Conservation (phyloP, 441 rosid species). For the Brassica balearica region DNA sequence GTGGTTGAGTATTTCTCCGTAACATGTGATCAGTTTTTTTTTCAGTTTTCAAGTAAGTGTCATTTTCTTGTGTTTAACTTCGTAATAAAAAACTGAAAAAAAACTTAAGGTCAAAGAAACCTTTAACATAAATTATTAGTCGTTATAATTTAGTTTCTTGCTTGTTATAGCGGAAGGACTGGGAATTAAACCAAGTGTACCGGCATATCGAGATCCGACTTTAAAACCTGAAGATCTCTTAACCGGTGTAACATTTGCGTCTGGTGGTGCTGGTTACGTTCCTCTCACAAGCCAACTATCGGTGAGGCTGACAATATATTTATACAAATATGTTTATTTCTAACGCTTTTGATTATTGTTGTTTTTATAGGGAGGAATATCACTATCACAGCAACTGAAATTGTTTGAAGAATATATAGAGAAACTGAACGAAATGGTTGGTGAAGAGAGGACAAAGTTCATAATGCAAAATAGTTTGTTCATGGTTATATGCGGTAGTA, state of each 20-base stretch:
- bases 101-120: neutral
- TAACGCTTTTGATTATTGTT: neutral
- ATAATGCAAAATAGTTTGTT: conserved; percentile 48
- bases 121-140: neutral
- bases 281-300: conserved; percentile 30
- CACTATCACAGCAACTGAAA: conserved; percentile 54
- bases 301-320: neutral
- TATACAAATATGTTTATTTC: neutral
- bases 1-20: conserved; percentile 11
- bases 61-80: conserved; percentile 2
- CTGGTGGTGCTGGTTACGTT: conserved; percentile 69
- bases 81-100: neutral
- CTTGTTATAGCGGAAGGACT: conserved; percentile 57
- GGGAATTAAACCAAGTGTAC: conserved; percentile 61
- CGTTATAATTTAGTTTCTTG: neutral
- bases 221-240: conserved; percentile 56
- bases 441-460: conserved; percentile 52
- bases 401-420: conserved; percentile 57
- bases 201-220: conserved; percentile 64
- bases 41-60: conserved; percentile 11
- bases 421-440: conserved; percentile 54
- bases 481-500: conserved; percentile 60
- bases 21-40: neutral
- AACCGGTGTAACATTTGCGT: conserved; percentile 80
- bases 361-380: conserved; percentile 44